These are phyloP conservation scores for Irpex sp. DNA, from an alignment of 1,284 basidiomycete genomes.

Conservation along the genomic window DNA sequence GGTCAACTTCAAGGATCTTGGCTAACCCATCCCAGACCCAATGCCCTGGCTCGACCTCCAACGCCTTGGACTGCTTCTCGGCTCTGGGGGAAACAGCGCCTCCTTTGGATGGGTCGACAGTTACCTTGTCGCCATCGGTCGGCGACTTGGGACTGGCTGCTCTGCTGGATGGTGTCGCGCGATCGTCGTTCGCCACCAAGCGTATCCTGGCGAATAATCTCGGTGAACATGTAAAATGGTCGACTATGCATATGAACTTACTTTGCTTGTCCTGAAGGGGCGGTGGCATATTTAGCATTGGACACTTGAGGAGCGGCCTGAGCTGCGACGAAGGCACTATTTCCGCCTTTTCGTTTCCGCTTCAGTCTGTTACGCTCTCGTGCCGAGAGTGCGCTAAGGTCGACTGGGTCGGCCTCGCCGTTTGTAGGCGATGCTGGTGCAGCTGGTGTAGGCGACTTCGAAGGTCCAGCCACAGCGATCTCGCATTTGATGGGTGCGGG, in stretches of 20 bases:
- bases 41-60: constrained; percentile 67
- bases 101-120: constrained; percentile 76
- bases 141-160: constrained; percentile 52
- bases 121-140: constrained; percentile 54
- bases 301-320: constrained; percentile 61
- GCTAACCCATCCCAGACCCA: constrained; percentile 92
- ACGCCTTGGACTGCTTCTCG: constrained; percentile 66
- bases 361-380: constrained; percentile 90
- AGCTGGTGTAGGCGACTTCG: constrained; percentile 53
- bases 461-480: constrained; percentile 24
- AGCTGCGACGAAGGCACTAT: constrained; percentile 68
- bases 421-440: constrained; percentile 49
- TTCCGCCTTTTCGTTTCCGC: constrained; percentile 87
- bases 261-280: constrained; percentile 57
- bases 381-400: constrained; percentile 63
- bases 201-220: constrained; percentile 49
- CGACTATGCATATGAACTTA: constrained; percentile 28
- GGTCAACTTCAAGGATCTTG: constrained; percentile 78
- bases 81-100: constrained; percentile 77
- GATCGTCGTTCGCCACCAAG: constrained; percentile 57
- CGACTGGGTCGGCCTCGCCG: constrained; percentile 35
- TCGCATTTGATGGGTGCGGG: constrained; percentile 27
- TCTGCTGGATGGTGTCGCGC: constrained; percentile 42
- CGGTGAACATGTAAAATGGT: not conserved
- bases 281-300: constrained; percentile 51